Percentiles rank a stretch among this genome's conserved stretches.
Conservation (phyloP, 371 early-diverging fungal genomes). For the Actinomortierella ambigua region DNA sequence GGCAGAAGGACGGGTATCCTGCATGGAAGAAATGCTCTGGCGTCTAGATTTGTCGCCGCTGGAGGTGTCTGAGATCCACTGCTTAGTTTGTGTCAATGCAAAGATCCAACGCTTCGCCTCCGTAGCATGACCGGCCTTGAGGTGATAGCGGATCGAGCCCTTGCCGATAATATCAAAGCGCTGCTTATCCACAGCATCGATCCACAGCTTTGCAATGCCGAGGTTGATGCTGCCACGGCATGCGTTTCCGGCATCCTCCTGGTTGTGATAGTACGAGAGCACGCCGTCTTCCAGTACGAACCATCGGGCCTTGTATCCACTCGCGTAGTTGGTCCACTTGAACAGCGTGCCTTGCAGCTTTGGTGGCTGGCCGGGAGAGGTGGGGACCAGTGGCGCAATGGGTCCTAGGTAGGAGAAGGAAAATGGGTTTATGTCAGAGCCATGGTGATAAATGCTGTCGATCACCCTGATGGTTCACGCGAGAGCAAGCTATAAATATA, state of each 20-base stretch:
- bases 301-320: conserved; percentile 79
- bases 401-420: conserved; percentile 13
- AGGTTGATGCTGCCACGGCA: conserved; percentile 81
- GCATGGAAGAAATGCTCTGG: conserved; percentile 11
- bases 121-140: conserved; percentile 65
- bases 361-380: conserved; percentile 54
- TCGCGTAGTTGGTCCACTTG: conserved; percentile 87
- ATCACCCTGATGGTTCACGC: too few relatives aligned
- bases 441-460: too few relatives aligned
- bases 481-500: background rate
- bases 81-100: conserved; percentile 73
- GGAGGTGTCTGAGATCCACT: conserved; percentile 54
- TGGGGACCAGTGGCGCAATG: conserved; percentile 22
- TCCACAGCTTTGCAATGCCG: conserved; percentile 63
- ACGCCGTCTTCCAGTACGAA: conserved; percentile 78
- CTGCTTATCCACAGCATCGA: conserved; percentile 64
- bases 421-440: conserved; percentile 12
- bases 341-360: conserved; percentile 61
- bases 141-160: conserved; percentile 69
- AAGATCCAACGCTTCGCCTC: conserved; percentile 83
- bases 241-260: conserved; percentile 70
- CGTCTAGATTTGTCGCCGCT: conserved; percentile 15
- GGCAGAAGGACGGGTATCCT: conserved; percentile 27
- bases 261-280: conserved; percentile 78
- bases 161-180: conserved; percentile 79